A percentile compares a stretch with the other conserved stretches of the same genome.
phyloP scores from a whole-genome alignment of 2,329 filamentous ascomycete species.

The Myriangium duriaei region DNA sequence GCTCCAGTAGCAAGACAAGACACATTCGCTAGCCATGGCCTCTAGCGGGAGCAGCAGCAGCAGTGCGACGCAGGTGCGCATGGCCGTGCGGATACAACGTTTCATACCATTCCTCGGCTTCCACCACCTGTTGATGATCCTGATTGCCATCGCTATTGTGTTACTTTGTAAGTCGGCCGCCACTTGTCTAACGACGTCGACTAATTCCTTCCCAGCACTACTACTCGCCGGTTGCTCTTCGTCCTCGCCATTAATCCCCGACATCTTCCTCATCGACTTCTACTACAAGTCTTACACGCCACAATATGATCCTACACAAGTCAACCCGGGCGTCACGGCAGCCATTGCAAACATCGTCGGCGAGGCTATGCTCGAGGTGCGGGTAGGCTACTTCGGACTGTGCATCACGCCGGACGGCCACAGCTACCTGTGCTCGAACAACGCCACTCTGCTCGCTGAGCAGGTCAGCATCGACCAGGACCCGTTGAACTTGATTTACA shows the following conservation, averaged over 20 bases:
- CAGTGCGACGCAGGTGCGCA: conserved; percentile 31
- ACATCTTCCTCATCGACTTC: conserved; percentile 95
- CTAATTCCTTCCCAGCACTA: conserved; percentile 49
- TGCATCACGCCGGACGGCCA: conserved; percentile 80
- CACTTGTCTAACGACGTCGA: neutral
- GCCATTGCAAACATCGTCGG: conserved; percentile 87
- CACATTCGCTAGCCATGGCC: neutral
- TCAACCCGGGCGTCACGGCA: conserved; percentile 74
- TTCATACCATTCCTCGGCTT: conserved; percentile 52
- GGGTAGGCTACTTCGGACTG: conserved; percentile 96
- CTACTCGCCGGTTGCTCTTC: conserved; percentile 92
- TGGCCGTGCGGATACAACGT: conserved; percentile 41
- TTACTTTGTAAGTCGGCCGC: conserved; percentile 62
- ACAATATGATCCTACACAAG: conserved; percentile 70
- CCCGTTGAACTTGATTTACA: conserved; percentile 92
- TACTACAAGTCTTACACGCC: conserved; percentile 87
- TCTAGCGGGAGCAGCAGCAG: conserved; percentile 14
- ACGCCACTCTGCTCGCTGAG: conserved; percentile 83
- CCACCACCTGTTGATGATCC: conserved; percentile 90
- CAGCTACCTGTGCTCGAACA: conserved; percentile 90
- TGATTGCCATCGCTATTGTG: conserved; percentile 89
- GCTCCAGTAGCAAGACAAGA: neutral
- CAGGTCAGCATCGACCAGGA: conserved; percentile 85
- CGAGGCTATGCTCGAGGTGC: conserved; percentile 68
- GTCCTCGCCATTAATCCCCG: conserved; percentile 84